Evolutionary conservation across 139 green algal species (phyloP).

Genomic region (Micractinium sp.): DNA sequence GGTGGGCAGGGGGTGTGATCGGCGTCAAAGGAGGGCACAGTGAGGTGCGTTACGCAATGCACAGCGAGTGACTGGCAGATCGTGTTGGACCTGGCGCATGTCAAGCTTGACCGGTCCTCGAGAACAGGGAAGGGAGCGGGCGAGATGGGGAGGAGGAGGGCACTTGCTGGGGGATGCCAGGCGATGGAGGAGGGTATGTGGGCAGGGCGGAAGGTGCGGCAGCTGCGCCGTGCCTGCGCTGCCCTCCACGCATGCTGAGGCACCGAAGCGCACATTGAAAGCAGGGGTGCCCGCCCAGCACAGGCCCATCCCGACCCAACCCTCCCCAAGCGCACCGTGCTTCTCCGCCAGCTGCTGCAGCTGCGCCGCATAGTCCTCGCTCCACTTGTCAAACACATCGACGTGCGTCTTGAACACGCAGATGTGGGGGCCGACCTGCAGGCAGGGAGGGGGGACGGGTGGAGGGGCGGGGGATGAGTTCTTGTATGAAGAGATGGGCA

Average conservation of each 20-base stretch:
- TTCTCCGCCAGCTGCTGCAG: slow-evolving; percentile 81
- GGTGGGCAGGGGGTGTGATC: no score
- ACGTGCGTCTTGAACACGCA: slow-evolving; percentile 99
- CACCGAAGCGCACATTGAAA: no score
- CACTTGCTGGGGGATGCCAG: no score
- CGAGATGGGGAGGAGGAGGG: no score
- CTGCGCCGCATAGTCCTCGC: slow-evolving; percentile 47
- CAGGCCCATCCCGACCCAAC: neutral
- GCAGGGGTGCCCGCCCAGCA: no score
- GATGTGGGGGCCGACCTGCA: slow-evolving; percentile 92
- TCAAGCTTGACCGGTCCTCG: no score
- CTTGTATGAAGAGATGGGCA: neutral
- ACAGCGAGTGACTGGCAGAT: no score
- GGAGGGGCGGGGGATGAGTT: neutral
- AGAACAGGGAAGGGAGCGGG: no score
- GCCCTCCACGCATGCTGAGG: neutral
- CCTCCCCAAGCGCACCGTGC: slow-evolving; percentile 68
- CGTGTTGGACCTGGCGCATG: no score
- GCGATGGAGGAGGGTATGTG: no score
- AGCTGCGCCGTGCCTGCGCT: neutral
- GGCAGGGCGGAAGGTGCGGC: neutral
- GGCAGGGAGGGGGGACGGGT: neutral
- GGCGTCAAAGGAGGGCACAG: no score
- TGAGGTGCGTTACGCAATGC: no score
- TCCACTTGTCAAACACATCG: slow-evolving; percentile 88